Evolutionary conservation across 2,329 filamentous ascomycete species (phyloP), one percentile per base, ranked within the genome.

Genomic region (Xylariaceae sp.): DNA sequence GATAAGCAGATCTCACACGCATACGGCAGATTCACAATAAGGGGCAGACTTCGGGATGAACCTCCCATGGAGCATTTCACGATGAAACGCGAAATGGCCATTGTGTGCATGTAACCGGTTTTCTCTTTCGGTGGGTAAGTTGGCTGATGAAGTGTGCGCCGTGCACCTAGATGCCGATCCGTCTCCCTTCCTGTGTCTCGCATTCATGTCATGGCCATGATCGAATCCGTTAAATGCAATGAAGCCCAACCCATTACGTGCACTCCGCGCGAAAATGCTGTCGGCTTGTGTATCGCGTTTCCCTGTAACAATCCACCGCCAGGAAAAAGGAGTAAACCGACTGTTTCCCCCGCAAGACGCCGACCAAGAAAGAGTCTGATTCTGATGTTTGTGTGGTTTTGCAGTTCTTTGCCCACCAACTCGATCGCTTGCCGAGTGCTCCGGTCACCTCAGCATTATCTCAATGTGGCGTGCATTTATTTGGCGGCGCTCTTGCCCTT

Each of bases 61-160:
- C 83, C 85, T 88, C 86, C 84, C 84, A 87, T 87, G 85, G 84
- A 87, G 73, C 85, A 86, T 81, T 84, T 86, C 85, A 87, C 83
- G 77, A 71, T 70, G 69, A 61, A 66, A 62, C 78, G 83, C 85
- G 85, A 88, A 86, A 87, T 81, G 85, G 86, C 86, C 86, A 87
- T 87, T 82, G 80, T 83, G 78, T 84, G 77, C 73, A 75, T 73
- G 66, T 61, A 71, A 73, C 47, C 47, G 50, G 50, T 76, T 73
- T 72, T 72, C 65, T 74, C 67, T 71, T 67, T 55, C 33, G 32
- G 48, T 26, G 43, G 37, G 45, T 32, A n/a, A 43, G 46, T 43
- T 44, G 43, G 46, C 54, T 50, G 50, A 49, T 49, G 47, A 46
- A 47, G 18, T 27, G 41, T 53, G 51, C 33, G 37, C 26, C 53